Evolutionary conservation across 179 eudicot species (phyloP).

Genomic region (Carnegiea gigantea): DNA sequence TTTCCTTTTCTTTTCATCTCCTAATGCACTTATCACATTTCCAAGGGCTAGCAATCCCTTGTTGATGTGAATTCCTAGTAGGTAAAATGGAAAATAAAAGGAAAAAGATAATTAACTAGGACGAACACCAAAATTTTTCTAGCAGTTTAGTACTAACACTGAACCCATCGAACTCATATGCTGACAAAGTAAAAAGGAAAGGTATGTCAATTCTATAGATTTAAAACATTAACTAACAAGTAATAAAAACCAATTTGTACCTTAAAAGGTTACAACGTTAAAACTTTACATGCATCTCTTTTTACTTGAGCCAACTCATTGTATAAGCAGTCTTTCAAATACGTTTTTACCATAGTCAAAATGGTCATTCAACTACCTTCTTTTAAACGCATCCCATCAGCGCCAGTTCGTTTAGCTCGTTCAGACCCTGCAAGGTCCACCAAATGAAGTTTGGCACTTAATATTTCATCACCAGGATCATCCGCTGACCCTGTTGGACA

Average conservation of each 20-base stretch:
- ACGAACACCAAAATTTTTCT: background rate
- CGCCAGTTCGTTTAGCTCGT: constrained; percentile 95
- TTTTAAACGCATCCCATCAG: constrained; percentile 85
- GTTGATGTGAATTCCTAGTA: constrained; percentile 91
- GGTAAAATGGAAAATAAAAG: background rate
- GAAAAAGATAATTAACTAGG: background rate
- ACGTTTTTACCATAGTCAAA: background rate
- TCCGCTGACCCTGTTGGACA: constrained; percentile 38
- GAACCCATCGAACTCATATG: background rate
- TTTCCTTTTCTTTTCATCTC: constrained; percentile 94
- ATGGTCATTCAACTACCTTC: constrained; percentile 55
- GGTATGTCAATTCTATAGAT: background rate
- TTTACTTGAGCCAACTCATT: background rate
- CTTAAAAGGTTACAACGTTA: background rate
- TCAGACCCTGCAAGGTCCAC: constrained; percentile 99
- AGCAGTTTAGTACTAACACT: background rate
- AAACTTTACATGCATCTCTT: background rate
- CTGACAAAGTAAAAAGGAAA: background rate
- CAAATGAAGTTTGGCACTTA: constrained; percentile 84
- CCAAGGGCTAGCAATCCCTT: constrained; percentile 95
- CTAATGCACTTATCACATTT: constrained; percentile 95
- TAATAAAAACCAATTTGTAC: background rate
- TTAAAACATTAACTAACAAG: background rate
- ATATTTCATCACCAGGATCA: constrained; percentile 66
- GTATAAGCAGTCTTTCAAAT: background rate